Conservation (phyloP, 306 rosid genomes). For the Styphnolobium japonicum region DNA sequence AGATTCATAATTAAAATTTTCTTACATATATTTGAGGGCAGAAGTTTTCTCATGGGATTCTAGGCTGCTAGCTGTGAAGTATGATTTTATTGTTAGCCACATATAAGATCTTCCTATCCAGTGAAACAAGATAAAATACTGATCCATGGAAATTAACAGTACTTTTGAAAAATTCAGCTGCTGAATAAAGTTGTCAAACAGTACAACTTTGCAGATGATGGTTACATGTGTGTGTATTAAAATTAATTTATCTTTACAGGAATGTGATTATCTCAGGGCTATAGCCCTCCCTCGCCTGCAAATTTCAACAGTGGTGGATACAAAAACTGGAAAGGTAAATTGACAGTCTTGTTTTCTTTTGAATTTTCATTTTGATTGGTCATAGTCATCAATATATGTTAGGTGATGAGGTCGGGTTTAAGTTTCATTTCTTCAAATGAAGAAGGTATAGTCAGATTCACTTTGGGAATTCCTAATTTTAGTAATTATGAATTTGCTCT, state of each 20-base stretch:
- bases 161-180: conserved; percentile 12
- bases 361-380: conserved; percentile 11
- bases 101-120: conserved; percentile 6
- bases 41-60: background rate
- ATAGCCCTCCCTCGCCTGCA: conserved; percentile 83
- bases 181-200: too few species aligned
- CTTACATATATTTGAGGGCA: background rate
- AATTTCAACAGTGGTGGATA: conserved; percentile 91
- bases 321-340: conserved; percentile 84
- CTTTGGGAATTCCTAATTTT: background rate
- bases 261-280: conserved; percentile 85
- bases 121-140: conserved; percentile 1
- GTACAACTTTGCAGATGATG: background rate
- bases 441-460: background rate
- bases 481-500: background rate
- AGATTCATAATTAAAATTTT: background rate
- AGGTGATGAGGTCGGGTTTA: background rate
- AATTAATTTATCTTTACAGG: conserved; percentile 50
- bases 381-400: background rate
- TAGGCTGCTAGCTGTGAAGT: background rate
- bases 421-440: conserved; percentile 4
- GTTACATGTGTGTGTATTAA: background rate
- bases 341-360: conserved; percentile 9
- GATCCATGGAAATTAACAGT: background rate
- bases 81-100: conserved; percentile 2